phyloP scores from a whole-genome alignment of 345 rosid genomes.

The Lumnitzera racemosa region DNA sequence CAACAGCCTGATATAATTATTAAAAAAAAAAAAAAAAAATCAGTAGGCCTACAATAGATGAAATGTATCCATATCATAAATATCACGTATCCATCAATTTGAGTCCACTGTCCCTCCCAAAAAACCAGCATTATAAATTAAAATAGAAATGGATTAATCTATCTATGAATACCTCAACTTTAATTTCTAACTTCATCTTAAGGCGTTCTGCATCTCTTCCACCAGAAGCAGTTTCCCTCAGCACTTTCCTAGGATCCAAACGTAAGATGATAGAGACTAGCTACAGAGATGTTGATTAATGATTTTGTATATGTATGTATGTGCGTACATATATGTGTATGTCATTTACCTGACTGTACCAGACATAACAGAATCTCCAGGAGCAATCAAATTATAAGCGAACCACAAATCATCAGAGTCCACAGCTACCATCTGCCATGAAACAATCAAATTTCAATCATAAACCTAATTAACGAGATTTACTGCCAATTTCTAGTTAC shows the following conservation, averaged over 20 bases:
- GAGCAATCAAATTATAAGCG: slow-evolving; percentile 71
- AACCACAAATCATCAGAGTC: slow-evolving; percentile 95
- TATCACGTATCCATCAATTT: too few species aligned
- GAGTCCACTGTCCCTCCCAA: too few species aligned
- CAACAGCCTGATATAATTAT: slow-evolving; percentile 35
- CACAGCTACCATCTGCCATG: slow-evolving; percentile 56
- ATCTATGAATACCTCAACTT: slow-evolving; percentile 56
- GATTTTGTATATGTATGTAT: neutral
- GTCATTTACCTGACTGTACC: slow-evolving; percentile 36
- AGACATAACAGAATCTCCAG: slow-evolving; percentile 77
- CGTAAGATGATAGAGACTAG: neutral
- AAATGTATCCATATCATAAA: too few species aligned
- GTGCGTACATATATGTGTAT: neutral
- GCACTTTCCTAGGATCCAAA: slow-evolving; percentile 53
- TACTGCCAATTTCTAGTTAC: neutral
- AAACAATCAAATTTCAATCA: neutral
- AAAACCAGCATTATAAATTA: neutral
- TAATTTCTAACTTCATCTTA: slow-evolving; percentile 70
- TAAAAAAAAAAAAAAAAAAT: neutral
- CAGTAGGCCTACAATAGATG: too few species aligned
- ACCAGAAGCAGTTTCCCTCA: slow-evolving; percentile 63
- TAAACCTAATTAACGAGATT: too few species aligned
- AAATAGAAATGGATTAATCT: too few species aligned
- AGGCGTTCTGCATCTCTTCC: slow-evolving; percentile 87
- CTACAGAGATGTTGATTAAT: too few species aligned